phyloP scores from a whole-genome alignment of 768 basidiomycete species.

The Rhodosporidiobolus odoratus region DNA sequence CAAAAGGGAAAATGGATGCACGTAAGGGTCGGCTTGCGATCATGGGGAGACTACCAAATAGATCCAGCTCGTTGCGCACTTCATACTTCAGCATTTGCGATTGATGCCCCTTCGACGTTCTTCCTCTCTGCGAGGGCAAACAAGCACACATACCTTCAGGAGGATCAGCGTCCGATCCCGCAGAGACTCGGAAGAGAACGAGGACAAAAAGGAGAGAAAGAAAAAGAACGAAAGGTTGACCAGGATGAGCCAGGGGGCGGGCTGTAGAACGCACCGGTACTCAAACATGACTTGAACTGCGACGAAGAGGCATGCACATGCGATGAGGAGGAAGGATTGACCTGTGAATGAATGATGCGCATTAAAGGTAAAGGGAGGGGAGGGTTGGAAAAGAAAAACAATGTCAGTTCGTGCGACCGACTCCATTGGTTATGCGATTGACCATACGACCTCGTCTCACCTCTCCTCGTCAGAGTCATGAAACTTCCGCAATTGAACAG shows the following conservation, averaged over 20 bases:
- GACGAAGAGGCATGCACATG: constrained; percentile 65
- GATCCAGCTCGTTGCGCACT: neutral
- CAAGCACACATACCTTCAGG: constrained; percentile 16
- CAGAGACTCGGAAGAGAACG: too few relatives aligned
- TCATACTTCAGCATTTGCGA: constrained; percentile 45
- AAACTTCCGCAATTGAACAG: too few relatives aligned
- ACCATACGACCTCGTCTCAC: too few relatives aligned
- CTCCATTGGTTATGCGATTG: too few relatives aligned
- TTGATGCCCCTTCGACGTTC: constrained; percentile 62
- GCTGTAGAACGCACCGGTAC: constrained; percentile 66
- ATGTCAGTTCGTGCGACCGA: too few relatives aligned
- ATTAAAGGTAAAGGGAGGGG: too few relatives aligned
- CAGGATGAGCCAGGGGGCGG: too few relatives aligned
- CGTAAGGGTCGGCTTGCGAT: too few relatives aligned
- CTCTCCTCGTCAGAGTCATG: too few relatives aligned
- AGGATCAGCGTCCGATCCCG: too few relatives aligned
- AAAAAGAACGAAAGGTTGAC: neutral
- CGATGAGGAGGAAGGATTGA: constrained; percentile 59
- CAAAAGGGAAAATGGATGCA: too few relatives aligned
- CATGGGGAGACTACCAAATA: too few relatives aligned
- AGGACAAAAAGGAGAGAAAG: constrained; percentile 15
- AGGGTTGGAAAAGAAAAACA: neutral
- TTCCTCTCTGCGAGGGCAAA: constrained; percentile 57
- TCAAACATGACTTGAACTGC: constrained; percentile 92
- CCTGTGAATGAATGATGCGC: constrained; percentile 54